These are phyloP conservation scores for Pyrus hybrid DNA, from an alignment of 331 rosid genomes.

Conservation along the genomic window DNA sequence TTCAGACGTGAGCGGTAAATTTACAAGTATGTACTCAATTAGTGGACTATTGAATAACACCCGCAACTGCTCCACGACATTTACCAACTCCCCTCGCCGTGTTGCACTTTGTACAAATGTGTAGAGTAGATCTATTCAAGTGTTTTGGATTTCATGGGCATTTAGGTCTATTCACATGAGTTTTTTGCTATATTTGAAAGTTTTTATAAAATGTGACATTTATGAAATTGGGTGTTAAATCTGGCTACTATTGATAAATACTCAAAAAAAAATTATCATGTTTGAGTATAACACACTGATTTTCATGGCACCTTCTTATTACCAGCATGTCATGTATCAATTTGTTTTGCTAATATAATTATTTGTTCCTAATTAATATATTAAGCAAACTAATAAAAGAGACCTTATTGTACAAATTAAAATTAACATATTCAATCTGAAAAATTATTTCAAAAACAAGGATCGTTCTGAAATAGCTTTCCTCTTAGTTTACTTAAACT, in stretches of 20 bases:
- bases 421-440: no score
- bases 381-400: neutral
- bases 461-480: no score
- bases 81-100: neutral
- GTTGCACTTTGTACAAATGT: neutral
- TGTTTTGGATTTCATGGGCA: no score
- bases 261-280: no score
- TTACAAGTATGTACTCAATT: neutral
- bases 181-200: no score
- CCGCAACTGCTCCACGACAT: neutral
- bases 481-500: no score
- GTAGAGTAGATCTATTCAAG: neutral
- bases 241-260: no score
- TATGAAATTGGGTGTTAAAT: no score
- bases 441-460: no score
- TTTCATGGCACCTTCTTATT: no score
- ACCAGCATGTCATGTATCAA: neutral
- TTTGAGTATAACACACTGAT: neutral
- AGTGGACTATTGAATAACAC: neutral
- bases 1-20: no score
- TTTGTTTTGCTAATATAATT: neutral
- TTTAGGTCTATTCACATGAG: neutral
- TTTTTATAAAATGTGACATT: neutral
- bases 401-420: neutral
- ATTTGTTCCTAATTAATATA: neutral